A percentile compares a stretch with the other conserved stretches of the same genome.
phyloP scores from a whole-genome alignment of 192 early-diverging fungal genomes.

The Geosiphon pyriformis region DNA sequence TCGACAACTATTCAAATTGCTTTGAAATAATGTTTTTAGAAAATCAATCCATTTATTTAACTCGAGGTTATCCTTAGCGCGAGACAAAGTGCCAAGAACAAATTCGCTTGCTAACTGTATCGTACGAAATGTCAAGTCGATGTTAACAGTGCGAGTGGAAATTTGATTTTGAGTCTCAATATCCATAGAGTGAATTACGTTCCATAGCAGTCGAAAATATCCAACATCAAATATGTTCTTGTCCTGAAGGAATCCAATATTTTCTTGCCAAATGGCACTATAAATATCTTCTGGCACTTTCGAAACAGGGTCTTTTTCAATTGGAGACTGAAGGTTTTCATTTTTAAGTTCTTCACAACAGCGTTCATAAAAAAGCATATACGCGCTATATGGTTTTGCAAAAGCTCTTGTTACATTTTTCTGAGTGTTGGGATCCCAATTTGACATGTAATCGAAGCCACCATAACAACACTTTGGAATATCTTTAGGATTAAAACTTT shows the following conservation, averaged over 20 bases:
- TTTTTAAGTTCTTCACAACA: background rate
- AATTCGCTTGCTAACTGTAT: conserved; percentile 34
- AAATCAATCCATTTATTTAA: conserved; percentile 36
- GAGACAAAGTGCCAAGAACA: conserved; percentile 35
- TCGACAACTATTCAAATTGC: conserved; percentile 30
- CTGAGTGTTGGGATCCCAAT: conserved; percentile 32
- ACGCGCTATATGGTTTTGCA: conserved; percentile 47
- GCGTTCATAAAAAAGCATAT: conserved; percentile 50
- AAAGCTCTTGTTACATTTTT: conserved; percentile 33
- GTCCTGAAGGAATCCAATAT: conserved; percentile 32
- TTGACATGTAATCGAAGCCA: conserved; percentile 35
- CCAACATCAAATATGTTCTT: conserved; percentile 36
- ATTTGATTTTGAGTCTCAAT: background rate
- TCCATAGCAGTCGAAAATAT: conserved; percentile 37
- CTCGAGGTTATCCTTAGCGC: conserved; percentile 34
- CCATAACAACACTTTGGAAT: conserved; percentile 42
- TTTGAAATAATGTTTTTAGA: conserved; percentile 27
- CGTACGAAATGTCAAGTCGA: conserved; percentile 27
- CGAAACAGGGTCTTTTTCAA: background rate
- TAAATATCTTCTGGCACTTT: conserved; percentile 31
- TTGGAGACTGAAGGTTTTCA: background rate
- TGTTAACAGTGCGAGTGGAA: background rate
- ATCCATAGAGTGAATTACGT: conserved; percentile 26
- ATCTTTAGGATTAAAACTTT: conserved; percentile 43
- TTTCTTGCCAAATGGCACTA: conserved; percentile 34